Percentiles rank a stretch among this genome's conserved stretches.
Conservation (phyloP, 73 alveolate species). For the Paramecium biaurelia region DNA sequence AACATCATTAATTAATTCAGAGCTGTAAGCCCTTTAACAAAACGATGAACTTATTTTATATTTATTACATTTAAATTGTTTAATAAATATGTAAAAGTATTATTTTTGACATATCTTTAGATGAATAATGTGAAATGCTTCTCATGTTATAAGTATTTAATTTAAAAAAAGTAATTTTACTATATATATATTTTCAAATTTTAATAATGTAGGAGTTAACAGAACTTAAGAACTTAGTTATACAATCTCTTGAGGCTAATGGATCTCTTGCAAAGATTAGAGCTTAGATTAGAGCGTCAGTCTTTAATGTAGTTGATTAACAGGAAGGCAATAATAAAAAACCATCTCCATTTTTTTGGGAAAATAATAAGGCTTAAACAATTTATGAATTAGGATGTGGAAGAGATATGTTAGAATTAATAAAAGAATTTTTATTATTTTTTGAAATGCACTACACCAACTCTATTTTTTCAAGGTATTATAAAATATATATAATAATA, state of each 20-base stretch:
- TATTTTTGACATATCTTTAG: no score
- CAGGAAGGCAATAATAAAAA: constrained; percentile 49
- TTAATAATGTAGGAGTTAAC: constrained; percentile 58
- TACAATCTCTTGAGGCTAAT: constrained; percentile 61
- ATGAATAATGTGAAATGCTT: neutral
- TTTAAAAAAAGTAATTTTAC: neutral
- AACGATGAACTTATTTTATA: neutral
- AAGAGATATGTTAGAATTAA: constrained; percentile 39
- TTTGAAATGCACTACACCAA: constrained; percentile 60
- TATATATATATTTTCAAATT: constrained; percentile 4
- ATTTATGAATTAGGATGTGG: constrained; percentile 44
- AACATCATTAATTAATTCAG: neutral
- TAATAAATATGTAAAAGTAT: no score
- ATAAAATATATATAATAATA: neutral
- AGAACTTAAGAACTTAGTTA: constrained; percentile 63
- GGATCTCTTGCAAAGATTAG: constrained; percentile 63
- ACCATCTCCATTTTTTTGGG: constrained; percentile 65
- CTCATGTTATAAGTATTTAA: neutral
- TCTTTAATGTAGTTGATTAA: constrained; percentile 61
- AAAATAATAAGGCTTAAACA: constrained; percentile 54
- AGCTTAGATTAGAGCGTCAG: constrained; percentile 68
- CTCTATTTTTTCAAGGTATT: constrained; percentile 36
- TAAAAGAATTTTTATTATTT: constrained; percentile 58
- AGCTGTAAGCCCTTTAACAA: neutral
- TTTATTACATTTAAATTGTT: neutral